Evolutionary conservation across 306 rosid species (phyloP).

Genomic region (Vicia villosa): DNA sequence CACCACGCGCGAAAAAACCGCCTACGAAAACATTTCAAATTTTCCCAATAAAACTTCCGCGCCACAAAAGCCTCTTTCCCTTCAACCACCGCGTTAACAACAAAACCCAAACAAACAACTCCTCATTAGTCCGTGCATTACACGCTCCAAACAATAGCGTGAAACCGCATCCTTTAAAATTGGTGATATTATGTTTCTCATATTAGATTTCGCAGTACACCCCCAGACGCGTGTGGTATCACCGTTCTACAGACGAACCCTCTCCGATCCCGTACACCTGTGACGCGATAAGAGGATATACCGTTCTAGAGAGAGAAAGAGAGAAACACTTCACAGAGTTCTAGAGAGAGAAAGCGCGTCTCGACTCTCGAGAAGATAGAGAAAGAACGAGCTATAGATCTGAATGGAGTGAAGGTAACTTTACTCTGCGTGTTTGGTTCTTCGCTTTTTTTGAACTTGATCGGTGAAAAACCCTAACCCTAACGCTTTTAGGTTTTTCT

Average conservation of each 20-base stretch:
- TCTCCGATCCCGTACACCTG: slow-evolving; percentile 73
- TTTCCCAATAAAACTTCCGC: slow-evolving; percentile 43
- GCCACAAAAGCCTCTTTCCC: slow-evolving; percentile 33
- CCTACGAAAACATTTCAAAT: slow-evolving; percentile 40
- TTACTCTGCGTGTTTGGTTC: not conserved
- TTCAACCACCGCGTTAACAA: not conserved
- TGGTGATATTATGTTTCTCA: slow-evolving; percentile 41
- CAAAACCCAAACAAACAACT: not conserved
- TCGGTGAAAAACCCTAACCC: not conserved
- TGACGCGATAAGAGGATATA: slow-evolving; percentile 54
- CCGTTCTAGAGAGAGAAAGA: not conserved
- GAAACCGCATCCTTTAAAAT: slow-evolving; percentile 24
- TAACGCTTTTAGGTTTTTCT: slow-evolving; percentile 19
- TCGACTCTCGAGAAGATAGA: slow-evolving; percentile 43
- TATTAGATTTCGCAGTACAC: slow-evolving; percentile 47
- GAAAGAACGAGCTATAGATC: slow-evolving; percentile 47
- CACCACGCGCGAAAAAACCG: slow-evolving; percentile 23
- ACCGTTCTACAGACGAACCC: slow-evolving; percentile 41
- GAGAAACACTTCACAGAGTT: no score
- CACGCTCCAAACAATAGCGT: not conserved
- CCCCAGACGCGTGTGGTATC: slow-evolving; percentile 53
- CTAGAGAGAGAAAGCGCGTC: slow-evolving; percentile 40
- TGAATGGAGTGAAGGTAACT: slow-evolving; percentile 49
- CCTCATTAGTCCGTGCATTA: not conserved
- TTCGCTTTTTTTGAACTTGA: not conserved